Evolutionary conservation across 352 stramenopile species (phyloP), one percentile per base, ranked within the genome.

Genomic region (Pythium utonaiense): DNA sequence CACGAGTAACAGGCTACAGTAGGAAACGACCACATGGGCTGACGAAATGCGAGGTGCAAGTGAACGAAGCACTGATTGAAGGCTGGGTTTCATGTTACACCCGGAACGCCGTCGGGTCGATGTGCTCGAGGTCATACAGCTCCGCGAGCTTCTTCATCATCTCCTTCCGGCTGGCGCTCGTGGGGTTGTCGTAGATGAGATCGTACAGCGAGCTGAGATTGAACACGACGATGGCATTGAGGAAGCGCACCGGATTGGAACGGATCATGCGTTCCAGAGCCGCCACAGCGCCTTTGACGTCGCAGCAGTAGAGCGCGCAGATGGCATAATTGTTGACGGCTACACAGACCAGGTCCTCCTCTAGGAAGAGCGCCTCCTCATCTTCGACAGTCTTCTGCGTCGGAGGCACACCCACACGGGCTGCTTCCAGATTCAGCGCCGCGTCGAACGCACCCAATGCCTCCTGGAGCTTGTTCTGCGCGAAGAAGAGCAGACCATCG

Each of bases 191-290:
- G 60, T 70, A 91, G 14, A 88, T 62, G 50, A 91, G 72, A 55
- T 91, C 81, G 70, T 93, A 93, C 6, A 93, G 76, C 48, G 83
- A 91, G 56, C 80, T 91, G 9, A 91, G 70, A 58, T 91, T 93
- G 55, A 93, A 91, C 34, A 91, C 76, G 21, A 93, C 71, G 33
- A 87, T 72, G 8, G 73, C 72, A 47, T 85, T 85, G 19, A 91
- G 62, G 52, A 90, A 90, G 25, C 83, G 83, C 54, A 63, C 64
- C n/a, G 81, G 83, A 51, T 90, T 78, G 33, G 70, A 75, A 6
- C 80, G 73, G 56, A 93, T 78, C 73, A 89, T 86, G 50, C 72
- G 71, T 65, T 93, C 83, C 8, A 93, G 67, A 6, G 79, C 78
- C 21, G 67, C 68, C 45, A 93, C 78, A 7, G 83, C 83, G 25